phyloP scores from a whole-genome alignment of 257 asterid species.

The Gentiana dahurica region DNA sequence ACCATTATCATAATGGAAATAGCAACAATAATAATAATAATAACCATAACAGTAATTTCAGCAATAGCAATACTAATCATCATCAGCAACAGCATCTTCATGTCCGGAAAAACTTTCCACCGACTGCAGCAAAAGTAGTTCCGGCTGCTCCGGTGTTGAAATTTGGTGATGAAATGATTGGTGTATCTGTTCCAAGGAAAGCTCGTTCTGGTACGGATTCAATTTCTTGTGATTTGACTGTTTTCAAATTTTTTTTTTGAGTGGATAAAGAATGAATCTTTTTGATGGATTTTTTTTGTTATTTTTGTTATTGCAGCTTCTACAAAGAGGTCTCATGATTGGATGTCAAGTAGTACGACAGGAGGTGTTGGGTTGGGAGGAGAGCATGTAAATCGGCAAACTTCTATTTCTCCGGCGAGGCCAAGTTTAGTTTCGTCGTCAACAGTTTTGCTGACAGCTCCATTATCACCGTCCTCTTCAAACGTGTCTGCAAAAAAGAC shows the following conservation, averaged over 20 bases:
- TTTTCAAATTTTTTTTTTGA: constrained; percentile 3
- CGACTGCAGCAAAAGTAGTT: constrained; percentile 29
- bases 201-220: constrained; percentile 70
- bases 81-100: constrained; percentile 42
- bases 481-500: constrained; percentile 60
- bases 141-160: constrained; percentile 79
- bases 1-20: constrained; percentile 23
- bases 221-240: not conserved
- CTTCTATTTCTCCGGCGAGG: constrained; percentile 58
- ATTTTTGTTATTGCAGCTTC: constrained; percentile 30
- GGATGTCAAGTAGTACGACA: constrained; percentile 49
- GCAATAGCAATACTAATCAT: constrained; percentile 20
- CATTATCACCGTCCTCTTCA: constrained; percentile 76
- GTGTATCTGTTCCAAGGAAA: constrained; percentile 88
- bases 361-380: constrained; percentile 37
- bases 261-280: constrained; percentile 1
- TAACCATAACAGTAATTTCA: constrained; percentile 8
- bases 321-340: constrained; percentile 83
- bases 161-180: constrained; percentile 87
- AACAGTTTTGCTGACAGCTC: constrained; percentile 42
- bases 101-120: constrained; percentile 63
- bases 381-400: constrained; percentile 41
- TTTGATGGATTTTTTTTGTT: constrained; percentile 2
- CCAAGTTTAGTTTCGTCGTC: constrained; percentile 28
- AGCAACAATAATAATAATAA: constrained; percentile 26